A percentile compares a stretch with the other conserved stretches of the same genome.
Conservation (phyloP, 2,329 filamentous ascomycete genomes). For the Colletotrichum agaves region DNA sequence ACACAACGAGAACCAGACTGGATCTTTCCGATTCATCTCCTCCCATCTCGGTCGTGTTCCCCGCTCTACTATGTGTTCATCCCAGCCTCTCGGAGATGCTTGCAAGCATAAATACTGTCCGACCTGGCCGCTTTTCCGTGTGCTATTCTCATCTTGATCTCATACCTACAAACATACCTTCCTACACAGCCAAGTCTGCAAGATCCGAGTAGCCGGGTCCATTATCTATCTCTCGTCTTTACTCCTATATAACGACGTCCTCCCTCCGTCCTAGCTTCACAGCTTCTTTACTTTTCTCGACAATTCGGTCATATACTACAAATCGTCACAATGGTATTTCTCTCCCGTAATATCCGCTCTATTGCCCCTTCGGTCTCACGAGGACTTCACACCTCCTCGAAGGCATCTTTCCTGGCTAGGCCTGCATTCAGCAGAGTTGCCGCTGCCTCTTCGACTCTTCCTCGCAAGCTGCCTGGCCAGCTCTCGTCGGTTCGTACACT, state of each 20-base stretch:
- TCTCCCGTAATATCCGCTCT: slow-evolving; percentile 43
- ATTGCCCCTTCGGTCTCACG: slow-evolving; percentile 41
- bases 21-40: slow-evolving; percentile 24
- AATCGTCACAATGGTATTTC: slow-evolving; percentile 46
- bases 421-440: slow-evolving; percentile 37
- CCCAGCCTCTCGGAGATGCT: slow-evolving; percentile 19
- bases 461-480: slow-evolving; percentile 50
- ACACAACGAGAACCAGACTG: slow-evolving; percentile 8
- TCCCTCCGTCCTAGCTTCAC: slow-evolving; percentile 12
- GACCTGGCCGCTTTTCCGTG: slow-evolving; percentile 11
- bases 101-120: slow-evolving; percentile 35
- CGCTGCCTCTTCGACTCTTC: slow-evolving; percentile 46
- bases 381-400: slow-evolving; percentile 43
- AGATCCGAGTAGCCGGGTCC: slow-evolving; percentile 20
- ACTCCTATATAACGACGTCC: slow-evolving; percentile 26
- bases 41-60: slow-evolving; percentile 12
- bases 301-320: slow-evolving; percentile 14
- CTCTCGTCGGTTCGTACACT: slow-evolving; percentile 69
- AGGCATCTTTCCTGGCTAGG: slow-evolving; percentile 38
- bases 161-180: slow-evolving; percentile 19
- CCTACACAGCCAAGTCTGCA: background rate
- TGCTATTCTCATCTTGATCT: slow-evolving; percentile 9
- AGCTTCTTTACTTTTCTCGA: background rate
- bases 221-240: background rate
- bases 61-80: slow-evolving; percentile 24